Evolutionary conservation across 2,329 filamentous ascomycete species (phyloP), one percentile per base, ranked within the genome.

Genomic region (Venturia pyrina): DNA sequence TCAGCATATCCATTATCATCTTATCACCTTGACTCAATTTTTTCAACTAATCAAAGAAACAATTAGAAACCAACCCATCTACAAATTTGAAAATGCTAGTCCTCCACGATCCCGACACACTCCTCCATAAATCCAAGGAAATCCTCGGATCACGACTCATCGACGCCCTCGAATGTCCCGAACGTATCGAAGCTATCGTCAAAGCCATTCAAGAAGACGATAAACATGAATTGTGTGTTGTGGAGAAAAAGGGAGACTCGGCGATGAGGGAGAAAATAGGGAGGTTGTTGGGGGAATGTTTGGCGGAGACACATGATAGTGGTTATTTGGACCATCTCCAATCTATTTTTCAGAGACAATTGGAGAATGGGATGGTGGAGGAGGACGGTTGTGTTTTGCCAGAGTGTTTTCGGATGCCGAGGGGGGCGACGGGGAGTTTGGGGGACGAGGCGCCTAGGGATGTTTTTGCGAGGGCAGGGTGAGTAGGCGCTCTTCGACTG

Each of bases 371-470:
- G 11, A 56, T 69, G 15, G 67, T 72, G 15, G 63, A 66, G 8
- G 46, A 65, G 17, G 66, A 66, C 19, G 70, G 65, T 13, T 64
- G 63, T 37, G 59, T 72, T 37, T 67, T 72, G 8, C 70, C 71
- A 15, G 71, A 72, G 62, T 72, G 71, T 67, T 71, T 71, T 57
- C 4, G 67, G 68, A 3, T 37, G 53, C 7, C 67, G 50, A 32
- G 21, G 53, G 57, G 34, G n/a, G 41, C 28, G 10, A 57, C 28
- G 21, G n/a, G 34, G 32, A 40, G 44, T 50, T 28, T 28, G 44
- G 28, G 21, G 7, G 41, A 7, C 1, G 34, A 34, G 6, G 62
- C 67, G 17, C 68, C 69, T 7, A 66, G 61, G n/a, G 67, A 71
- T 57, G 24, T 68, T 3, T 69, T 67, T 21, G 70, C 71, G 1